Base-by-base conservation (phyloP, 371 early-diverging fungal genomes). In the Rhizopus arrhizus region DNA sequence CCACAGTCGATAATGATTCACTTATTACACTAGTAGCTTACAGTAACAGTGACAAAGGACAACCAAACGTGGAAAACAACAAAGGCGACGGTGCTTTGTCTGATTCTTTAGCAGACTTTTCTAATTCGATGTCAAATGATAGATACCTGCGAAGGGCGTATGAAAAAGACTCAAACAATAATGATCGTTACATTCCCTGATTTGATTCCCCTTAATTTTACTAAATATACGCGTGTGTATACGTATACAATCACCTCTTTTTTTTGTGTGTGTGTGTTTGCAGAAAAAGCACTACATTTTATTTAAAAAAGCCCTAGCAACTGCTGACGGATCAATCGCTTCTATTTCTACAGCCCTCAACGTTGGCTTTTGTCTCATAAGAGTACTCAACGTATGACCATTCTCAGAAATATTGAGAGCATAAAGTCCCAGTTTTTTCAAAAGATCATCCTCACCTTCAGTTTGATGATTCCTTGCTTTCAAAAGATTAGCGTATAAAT, bases 261-360 rank as follows among this genome's bases (percentile, higher is more conserved):
- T 22, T 22, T 22, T 22, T 22, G 2, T 22, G 13, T 15, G 43
- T 22, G 2, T 22, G 13, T 15, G 43, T 13, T 5, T 15, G 1
- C 15, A 36, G 36, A 36, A 36, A 36, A 6, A 36, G 22, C 22
- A 22, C 22, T 22, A 22, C 22, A 36, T 36, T n/a, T 48, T 31
- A 48, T 48, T 48, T 7, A 31, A 48, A 48, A 48, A 22, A 48
- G 1, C 11, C 49, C 49, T 22, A 3, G 49, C 49, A 5, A 22
- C 49, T 2, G 13, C 28, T 12, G 32, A n/a, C 10, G 49, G 28
- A 13, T 48, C 49, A 48, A 48, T 6, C 5, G n/a, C 10, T 48
- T 48, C 49, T 5, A 48, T 9, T 31, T 48, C 49, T 48, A 48
- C 13, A 29, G 13, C 28, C 15, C 49, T 48, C 49, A 48, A 28